phyloP scores from a whole-genome alignment of 768 basidiomycete genomes.

The Termitomyces heimii region DNA sequence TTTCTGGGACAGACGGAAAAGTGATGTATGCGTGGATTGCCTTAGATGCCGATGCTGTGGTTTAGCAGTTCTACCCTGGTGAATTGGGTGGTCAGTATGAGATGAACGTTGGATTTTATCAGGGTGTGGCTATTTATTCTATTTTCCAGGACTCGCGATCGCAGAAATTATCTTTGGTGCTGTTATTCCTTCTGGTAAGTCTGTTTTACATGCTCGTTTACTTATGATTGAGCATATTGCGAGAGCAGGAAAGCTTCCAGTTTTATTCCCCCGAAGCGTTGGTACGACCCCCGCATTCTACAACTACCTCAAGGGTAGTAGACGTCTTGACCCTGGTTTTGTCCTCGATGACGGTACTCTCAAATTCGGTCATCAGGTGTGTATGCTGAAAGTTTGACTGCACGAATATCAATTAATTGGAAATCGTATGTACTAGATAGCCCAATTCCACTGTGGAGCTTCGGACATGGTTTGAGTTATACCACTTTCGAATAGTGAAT shows the following conservation, averaged over 20 bases:
- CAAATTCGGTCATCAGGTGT: slow-evolving; percentile 51
- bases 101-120: not conserved
- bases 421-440: slow-evolving; percentile 51
- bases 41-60: slow-evolving; percentile 59
- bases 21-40: not conserved
- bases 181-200: slow-evolving; percentile 60
- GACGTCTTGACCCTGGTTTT: slow-evolving; percentile 48
- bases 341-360: slow-evolving; percentile 45
- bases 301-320: slow-evolving; percentile 60
- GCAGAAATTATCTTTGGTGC: slow-evolving; percentile 63
- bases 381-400: not conserved
- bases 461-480: slow-evolving; percentile 61
- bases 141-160: slow-evolving; percentile 38
- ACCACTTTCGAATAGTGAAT: slow-evolving; percentile 56
- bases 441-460: slow-evolving; percentile 57
- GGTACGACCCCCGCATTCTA: slow-evolving; percentile 65
- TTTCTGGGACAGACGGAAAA: not conserved
- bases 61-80: slow-evolving; percentile 72
- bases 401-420: not conserved
- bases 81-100: slow-evolving; percentile 50
- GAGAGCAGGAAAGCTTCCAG: slow-evolving; percentile 51
- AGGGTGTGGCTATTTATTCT: not conserved
- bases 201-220: not conserved
- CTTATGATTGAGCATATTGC: not conserved
- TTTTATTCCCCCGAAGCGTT: slow-evolving; percentile 58